Base-by-base conservation (phyloP, 345 rosid genomes). In the Gossypium sturtianum region DNA sequence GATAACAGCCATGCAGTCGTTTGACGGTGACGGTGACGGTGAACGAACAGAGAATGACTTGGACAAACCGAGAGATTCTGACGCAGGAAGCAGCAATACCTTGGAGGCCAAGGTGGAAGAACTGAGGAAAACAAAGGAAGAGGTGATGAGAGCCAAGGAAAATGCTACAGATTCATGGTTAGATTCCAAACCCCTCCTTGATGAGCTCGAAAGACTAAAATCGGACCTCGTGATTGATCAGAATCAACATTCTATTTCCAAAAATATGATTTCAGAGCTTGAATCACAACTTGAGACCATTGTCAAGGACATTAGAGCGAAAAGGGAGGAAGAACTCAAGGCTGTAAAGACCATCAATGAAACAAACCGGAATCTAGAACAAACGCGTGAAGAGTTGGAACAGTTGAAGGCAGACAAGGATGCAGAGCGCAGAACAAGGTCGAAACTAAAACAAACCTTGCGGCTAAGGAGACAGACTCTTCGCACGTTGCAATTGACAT, bases 111-210 rank as follows among this genome's bases (percentile, higher is more conserved):
- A 73, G 81, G 74, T 77, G 38, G 80, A 45, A 41, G 86, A 87
- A 64, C 72, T 89, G 53, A 73, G 13, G 29, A 80, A 58, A 29
- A 78, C 74, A 3, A 82, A 73, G 73, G 86, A 79, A 72, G 82
- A 73, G 77, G 49, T 85, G 27, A 62, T 80, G 77, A 80, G 57
- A 74, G 86, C 89, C 9, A 88, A 70, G 63, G 90, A 86, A 10
- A 22, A 66, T 17, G 84, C 87, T 0, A 84, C 71, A 73, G 86
- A 83, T 51, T 87, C 89, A 9, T 89, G 89, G 89, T 43, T 85
- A 22, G 88, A 87, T 23, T 89, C 93, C 74, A 80, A 59, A 74
- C 93, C 90, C 20, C 74, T 87, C 3, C 83, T 84, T 22, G 86
- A 86, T 51, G 84, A 86, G 80, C 90, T 89, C 13, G 90, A 89